These are phyloP conservation scores for Lumnitzera littorea DNA, from an alignment of 345 rosid species.

Conservation along the genomic window DNA sequence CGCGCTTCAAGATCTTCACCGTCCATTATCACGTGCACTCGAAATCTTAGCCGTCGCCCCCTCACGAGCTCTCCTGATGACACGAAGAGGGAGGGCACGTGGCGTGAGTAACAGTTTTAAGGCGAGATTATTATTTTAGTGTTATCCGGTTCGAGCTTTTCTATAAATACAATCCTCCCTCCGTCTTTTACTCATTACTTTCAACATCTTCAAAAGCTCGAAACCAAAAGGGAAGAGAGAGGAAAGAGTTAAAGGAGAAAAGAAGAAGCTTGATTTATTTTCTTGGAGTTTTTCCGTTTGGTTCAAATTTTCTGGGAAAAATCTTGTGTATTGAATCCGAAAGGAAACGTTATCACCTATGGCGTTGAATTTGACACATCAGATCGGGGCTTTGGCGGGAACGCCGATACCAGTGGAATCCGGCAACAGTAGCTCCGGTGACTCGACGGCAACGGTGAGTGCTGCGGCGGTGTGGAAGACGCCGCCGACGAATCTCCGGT, in stretches of 20 bases:
- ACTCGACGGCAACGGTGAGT: conserved; percentile 32
- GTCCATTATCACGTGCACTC: conserved; percentile 9
- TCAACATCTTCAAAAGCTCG: background rate
- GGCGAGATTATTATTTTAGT: background rate
- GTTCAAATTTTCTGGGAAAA: background rate
- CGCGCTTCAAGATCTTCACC: conserved; percentile 5
- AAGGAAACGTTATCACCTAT: conserved; percentile 10
- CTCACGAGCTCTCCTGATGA: background rate
- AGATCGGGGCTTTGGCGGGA: conserved; percentile 64
- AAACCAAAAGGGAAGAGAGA: background rate
- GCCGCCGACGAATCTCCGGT: conserved; percentile 22
- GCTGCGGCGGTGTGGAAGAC: conserved; percentile 53
- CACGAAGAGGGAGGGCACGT: background rate
- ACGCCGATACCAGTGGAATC: conserved; percentile 31
- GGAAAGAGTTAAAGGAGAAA: background rate
- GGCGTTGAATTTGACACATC: conserved; percentile 70
- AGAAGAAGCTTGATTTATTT: background rate
- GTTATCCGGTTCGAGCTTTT: background rate
- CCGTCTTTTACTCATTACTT: conserved; percentile 5
- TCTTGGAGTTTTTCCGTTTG: background rate
- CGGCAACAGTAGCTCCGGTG: conserved; percentile 13
- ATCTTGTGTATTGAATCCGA: background rate
- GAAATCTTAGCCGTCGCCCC: background rate
- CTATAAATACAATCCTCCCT: background rate
- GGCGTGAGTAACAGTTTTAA: conserved; percentile 5